Evolutionary conservation across 164 flowering plant genomes (phyloP), one percentile per base, ranked within the genome.

Genomic region (Protea cynaroides): DNA sequence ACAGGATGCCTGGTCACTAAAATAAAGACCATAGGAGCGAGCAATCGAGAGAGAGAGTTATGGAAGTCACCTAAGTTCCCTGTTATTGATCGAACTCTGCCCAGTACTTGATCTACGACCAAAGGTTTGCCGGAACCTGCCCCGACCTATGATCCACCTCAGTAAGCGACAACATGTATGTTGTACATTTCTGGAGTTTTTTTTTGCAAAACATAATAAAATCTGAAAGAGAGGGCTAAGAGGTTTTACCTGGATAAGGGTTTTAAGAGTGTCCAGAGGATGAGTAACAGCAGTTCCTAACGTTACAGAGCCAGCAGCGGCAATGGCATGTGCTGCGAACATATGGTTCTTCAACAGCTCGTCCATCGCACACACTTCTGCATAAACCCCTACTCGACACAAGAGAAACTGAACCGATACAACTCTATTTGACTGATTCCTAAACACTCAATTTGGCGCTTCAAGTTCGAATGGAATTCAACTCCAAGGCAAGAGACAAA

Each of bases 211-310:
- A 49, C 18, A 36, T 59, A 38, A 19, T n/a, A 47, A 17, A 24
- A n/a, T 4, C 19, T 0, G 38, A n/a, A 23, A 37, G 23, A 23
- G 19, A 22, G 67, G 38, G 47, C 13, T 15, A 17, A 38, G 18
- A 8, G 15, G 9, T 24, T 38, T n/a, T 59, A 91, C 97, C 96
- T 93, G 98, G n/a, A 79, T 50, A 24, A 93, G 78, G 68, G 79
- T 66, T 80, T 93, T 93, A 72, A 90, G 67, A 46, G 94, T 87
- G 73, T 92, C 98, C 7, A 92, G 78, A 10, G 98, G 98, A 71
- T 88, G 79, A 64, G 84, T 72, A 24, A 86, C 25, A 58, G 82
- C 79, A 66, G 87, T 80, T 64, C 79, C 82, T 5, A 90, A 38
- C 0, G 82, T 51, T 15, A 85, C 90, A 3, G 98, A 79, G 10